Conservation (phyloP, 2,329 filamentous ascomycete species). For the Moelleriella libera region DNA sequence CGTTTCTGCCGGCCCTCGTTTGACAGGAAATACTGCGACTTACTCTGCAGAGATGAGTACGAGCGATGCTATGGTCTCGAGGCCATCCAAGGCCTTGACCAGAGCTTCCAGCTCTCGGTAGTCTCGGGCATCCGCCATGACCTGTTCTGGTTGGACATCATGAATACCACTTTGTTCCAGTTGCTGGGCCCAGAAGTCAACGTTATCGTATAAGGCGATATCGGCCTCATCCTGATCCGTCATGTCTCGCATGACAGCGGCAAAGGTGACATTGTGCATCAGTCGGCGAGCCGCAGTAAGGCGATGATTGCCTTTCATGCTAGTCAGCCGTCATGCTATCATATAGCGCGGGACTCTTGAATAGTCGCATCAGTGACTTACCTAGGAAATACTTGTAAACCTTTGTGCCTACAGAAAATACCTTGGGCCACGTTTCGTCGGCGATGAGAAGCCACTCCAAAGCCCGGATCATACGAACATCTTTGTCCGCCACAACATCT, state of each 20-base stretch:
- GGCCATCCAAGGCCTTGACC: slow-evolving; percentile 47
- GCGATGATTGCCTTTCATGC: slow-evolving; percentile 28
- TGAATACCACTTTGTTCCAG: slow-evolving; percentile 20
- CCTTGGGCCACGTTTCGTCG: slow-evolving; percentile 55
- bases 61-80: slow-evolving; percentile 51
- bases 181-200: slow-evolving; percentile 23
- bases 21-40: slow-evolving; percentile 10
- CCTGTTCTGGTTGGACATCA: slow-evolving; percentile 23
- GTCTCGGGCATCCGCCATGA: slow-evolving; percentile 42
- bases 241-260: slow-evolving; percentile 29
- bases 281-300: slow-evolving; percentile 41
- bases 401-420: slow-evolving; percentile 53
- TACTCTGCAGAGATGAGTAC: slow-evolving; percentile 39
- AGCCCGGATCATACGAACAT: slow-evolving; percentile 60
- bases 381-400: slow-evolving; percentile 76
- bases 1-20: neutral
- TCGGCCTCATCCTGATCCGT: slow-evolving; percentile 22
- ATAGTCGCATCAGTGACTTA: slow-evolving; percentile 32
- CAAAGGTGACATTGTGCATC: slow-evolving; percentile 34
- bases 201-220: slow-evolving; percentile 22
- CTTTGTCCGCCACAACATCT: slow-evolving; percentile 39
- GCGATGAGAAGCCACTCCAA: slow-evolving; percentile 76
- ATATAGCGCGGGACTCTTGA: neutral
- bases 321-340: neutral
- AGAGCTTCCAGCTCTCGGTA: slow-evolving; percentile 58